phyloP scores from a whole-genome alignment of 192 early-diverging fungal genomes.

The Coemansia sp. region DNA sequence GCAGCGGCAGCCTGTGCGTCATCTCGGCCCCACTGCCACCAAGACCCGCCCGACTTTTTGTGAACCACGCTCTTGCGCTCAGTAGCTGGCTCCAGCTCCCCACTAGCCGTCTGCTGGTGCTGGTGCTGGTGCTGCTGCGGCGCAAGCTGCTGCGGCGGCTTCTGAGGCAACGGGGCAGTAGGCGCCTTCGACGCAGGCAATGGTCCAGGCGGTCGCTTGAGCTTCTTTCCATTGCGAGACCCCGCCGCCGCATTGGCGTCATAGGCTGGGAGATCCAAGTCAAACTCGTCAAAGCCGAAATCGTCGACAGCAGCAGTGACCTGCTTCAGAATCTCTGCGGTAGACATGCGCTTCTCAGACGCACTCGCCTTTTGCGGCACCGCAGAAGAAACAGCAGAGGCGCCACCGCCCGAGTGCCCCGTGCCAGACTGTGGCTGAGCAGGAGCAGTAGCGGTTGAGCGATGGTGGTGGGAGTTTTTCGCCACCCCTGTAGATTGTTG shows the following conservation, averaged over 20 bases:
- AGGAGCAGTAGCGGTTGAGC: neutral
- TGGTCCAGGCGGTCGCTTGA: neutral
- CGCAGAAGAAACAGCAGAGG: no score
- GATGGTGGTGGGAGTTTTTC: constrained; percentile 8
- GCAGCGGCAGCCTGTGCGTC: constrained; percentile 8
- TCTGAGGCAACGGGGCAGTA: neutral
- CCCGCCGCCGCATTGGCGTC: constrained; percentile 5
- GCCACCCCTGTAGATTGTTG: neutral
- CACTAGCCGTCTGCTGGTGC: no score
- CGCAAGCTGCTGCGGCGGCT: neutral
- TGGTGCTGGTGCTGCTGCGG: no score
- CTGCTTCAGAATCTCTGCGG: constrained; percentile 49
- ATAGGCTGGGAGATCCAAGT: constrained; percentile 20
- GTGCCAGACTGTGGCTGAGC: neutral
- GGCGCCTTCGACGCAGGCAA: neutral
- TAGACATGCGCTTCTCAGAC: constrained; percentile 34
- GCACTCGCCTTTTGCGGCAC: neutral
- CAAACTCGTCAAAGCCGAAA: constrained; percentile 46
- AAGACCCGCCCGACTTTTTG: constrained; percentile 44
- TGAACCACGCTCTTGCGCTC: constrained; percentile 36
- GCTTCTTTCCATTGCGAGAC: constrained; percentile 1
- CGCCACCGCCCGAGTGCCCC: no score
- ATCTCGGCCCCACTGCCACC: constrained; percentile 50
- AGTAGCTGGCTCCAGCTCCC: neutral
- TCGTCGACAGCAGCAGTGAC: constrained; percentile 46